Conservation (phyloP, 2,329 filamentous ascomycete species). For the Ophiocordyceps robertsii region DNA sequence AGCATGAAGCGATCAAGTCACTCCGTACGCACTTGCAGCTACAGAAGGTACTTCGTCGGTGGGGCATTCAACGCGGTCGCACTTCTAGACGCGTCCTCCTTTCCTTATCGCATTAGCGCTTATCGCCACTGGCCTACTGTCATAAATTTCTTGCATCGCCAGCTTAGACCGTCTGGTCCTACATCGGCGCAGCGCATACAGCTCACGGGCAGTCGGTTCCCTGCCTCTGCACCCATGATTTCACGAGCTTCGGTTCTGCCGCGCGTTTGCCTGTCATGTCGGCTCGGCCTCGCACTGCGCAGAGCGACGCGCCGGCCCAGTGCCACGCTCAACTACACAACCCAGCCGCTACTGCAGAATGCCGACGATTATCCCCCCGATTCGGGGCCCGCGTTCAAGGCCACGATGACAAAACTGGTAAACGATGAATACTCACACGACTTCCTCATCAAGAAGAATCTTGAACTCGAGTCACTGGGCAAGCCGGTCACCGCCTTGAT, state of each 20-base stretch:
- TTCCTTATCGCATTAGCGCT: conserved; percentile 6
- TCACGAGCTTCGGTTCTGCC: conserved; percentile 17
- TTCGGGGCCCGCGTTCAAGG: neutral
- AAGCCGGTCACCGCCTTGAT: conserved; percentile 30
- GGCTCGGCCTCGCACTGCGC: conserved; percentile 14
- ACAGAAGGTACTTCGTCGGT: too few relatives aligned
- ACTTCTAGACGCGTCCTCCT: too few relatives aligned
- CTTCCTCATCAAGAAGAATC: too few relatives aligned
- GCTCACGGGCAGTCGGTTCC: neutral
- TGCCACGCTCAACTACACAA: conserved; percentile 3
- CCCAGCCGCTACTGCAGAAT: conserved; percentile 8
- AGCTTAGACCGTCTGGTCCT: neutral
- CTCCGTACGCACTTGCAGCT: too few relatives aligned
- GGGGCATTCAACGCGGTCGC: too few relatives aligned
- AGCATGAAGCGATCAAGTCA: too few relatives aligned
- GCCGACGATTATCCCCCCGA: conserved; percentile 6
- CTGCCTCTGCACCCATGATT: conserved; percentile 16
- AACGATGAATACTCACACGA: too few relatives aligned
- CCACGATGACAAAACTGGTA: neutral
- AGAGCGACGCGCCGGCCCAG: conserved; percentile 3
- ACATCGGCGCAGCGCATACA: neutral
- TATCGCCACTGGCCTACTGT: conserved; percentile 10
- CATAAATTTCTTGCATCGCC: conserved; percentile 9
- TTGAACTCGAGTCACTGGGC: conserved; percentile 13
- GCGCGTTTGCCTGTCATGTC: conserved; percentile 21